Percentiles rank a stretch among this genome's conserved stretches.
phyloP scores from a whole-genome alignment of 805 yeast species.

The Candida piceae region DNA sequence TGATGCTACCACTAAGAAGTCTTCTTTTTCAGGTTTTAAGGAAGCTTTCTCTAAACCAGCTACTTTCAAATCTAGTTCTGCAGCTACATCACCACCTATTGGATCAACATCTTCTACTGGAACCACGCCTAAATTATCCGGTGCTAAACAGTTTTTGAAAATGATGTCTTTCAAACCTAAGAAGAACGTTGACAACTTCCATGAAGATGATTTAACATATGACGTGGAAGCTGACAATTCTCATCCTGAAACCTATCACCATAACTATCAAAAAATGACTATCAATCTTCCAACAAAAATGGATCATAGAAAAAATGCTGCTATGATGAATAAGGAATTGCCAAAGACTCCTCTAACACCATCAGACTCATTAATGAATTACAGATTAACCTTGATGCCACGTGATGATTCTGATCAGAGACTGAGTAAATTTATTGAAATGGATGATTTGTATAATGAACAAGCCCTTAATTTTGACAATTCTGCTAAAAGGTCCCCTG shows the following conservation, averaged over 20 bases:
- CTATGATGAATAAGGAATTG: constrained; percentile 8
- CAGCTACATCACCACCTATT: not conserved
- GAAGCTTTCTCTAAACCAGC: constrained; percentile 20
- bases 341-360: constrained; percentile 21
- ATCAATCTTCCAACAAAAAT: constrained; percentile 7
- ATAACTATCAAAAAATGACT: too few species aligned
- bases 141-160: constrained; percentile 18
- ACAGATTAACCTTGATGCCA: constrained; percentile 22
- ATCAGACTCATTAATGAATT: constrained; percentile 24
- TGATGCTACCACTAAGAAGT: constrained; percentile 7
- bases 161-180: constrained; percentile 17
- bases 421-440: constrained; percentile 15
- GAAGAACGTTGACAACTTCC: not conserved
- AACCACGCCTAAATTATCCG: constrained; percentile 6
- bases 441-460: constrained; percentile 2
- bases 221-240: not conserved
- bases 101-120: not conserved
- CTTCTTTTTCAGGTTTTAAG: constrained; percentile 18
- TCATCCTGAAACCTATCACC: not conserved
- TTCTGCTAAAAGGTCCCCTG: not conserved
- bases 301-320: not conserved
- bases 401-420: constrained; percentile 18
- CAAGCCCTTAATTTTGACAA: not conserved
- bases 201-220: too few species aligned
- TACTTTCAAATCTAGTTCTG: constrained; percentile 2